Evolutionary conservation across 176 grass and related monocot genomes (phyloP), one percentile per base, ranked within the genome.

Genomic region (Luzula sylvatica): DNA sequence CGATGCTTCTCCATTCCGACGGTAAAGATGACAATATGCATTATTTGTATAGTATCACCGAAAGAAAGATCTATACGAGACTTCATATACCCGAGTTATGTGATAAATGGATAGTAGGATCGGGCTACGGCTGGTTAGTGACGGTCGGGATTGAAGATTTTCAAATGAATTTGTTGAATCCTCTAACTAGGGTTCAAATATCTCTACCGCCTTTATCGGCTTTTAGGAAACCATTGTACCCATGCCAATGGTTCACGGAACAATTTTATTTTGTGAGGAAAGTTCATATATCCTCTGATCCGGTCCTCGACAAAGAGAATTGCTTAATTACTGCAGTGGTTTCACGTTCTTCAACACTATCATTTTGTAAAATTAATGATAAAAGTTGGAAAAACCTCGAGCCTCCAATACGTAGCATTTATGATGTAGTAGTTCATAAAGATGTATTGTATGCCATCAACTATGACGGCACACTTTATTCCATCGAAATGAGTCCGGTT

Each of bases 311-410:
- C n/a, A n/a, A 29, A 55, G 52, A 28, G 13, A 55, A 8, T 53
- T 30, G 26, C 35, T 28, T 55, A 29, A 17, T 55, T 55, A 28
- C 35, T 55, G 52, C 52, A 29, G 5, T 55, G 11, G 52, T 56
- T 16, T 16, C 25, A 38, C 1, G 2, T 9, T 15, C 13, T 19
- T 30, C 9, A 32, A 19, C 13, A 35, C 27, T 56, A 11, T 21
- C 15, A 7, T 56, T 56, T 56, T 56, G 52, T 56, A 56, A 17
- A 35, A 38, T 56, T 56, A 28, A 28, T 7, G 52, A 56, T 56
- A 30, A n/a, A 56, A 35, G 35, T 30, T 56, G 52, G 52, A 56
- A n/a, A 3, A 56, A 7, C 27, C 23, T 56, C 12, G 26, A 56
- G 19, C 27, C 1, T 7, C 35, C 52, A 17, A n/a, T 17, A 19